Conservation (phyloP, 2,329 filamentous ascomycete species). For the Penicillium sp. region DNA sequence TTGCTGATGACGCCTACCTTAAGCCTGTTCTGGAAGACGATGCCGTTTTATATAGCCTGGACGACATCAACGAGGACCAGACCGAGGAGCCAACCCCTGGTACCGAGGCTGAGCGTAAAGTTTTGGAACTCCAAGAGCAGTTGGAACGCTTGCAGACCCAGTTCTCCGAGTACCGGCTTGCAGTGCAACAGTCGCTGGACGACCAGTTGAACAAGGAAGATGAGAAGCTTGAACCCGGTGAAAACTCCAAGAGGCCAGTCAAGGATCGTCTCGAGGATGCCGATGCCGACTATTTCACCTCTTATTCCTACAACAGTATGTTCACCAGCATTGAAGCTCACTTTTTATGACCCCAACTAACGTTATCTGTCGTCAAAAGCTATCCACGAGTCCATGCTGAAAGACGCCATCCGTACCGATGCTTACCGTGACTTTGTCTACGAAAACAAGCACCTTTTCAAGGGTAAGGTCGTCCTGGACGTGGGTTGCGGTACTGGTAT, state of each 20-base stretch:
- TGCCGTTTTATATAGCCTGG: slow-evolving; percentile 81
- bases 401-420: slow-evolving; percentile 83
- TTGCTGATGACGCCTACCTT: slow-evolving; percentile 78
- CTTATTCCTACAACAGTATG: slow-evolving; percentile 69
- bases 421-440: slow-evolving; percentile 96
- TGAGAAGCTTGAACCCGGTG: slow-evolving; percentile 38
- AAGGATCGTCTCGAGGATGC: slow-evolving; percentile 49
- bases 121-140: slow-evolving; percentile 63
- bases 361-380: slow-evolving; percentile 51
- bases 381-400: slow-evolving; percentile 95
- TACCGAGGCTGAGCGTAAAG: slow-evolving; percentile 48
- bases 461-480: slow-evolving; percentile 83
- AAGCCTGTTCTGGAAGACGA: slow-evolving; percentile 87
- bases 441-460: slow-evolving; percentile 83
- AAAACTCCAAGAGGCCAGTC: slow-evolving; percentile 21
- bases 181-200: slow-evolving; percentile 67
- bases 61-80: slow-evolving; percentile 64
- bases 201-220: slow-evolving; percentile 63
- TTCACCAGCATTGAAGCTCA: not conserved
- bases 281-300: slow-evolving; percentile 64
- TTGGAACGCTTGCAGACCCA: slow-evolving; percentile 61
- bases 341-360: slow-evolving; percentile 4
- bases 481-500: slow-evolving; percentile 88
- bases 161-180: slow-evolving; percentile 65
- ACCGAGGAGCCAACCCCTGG: slow-evolving; percentile 28